Base-by-base conservation (phyloP, 2,329 filamentous ascomycete genomes). In the Xylaria sp. region DNA sequence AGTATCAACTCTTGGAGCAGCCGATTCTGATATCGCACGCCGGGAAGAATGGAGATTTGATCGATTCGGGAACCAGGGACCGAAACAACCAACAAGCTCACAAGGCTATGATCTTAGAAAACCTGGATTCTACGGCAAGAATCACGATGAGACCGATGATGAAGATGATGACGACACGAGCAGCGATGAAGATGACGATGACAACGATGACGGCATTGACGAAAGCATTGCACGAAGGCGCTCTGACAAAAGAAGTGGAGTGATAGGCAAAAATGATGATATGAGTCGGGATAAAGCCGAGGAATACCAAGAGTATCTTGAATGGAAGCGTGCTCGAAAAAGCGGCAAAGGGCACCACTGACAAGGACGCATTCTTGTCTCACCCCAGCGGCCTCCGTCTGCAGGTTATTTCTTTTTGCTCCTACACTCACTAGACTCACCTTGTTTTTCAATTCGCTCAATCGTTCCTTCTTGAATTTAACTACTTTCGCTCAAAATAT, bases 11-110 rank as follows among this genome's bases (percentile, higher is more conserved):
- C 58, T 62, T 10, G 63, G 62, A 11, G 63, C 58, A 6, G 51
- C 31, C 15, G 64, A 66, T 3, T 56, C 64, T 13, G 66, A 68
- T 6, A 63, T 68, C 7, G 66, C 63, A 7, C 62, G 44, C 31
- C 63, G 38, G 4, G 58, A 68, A 42, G 33, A 66, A 63, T 68
- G 57, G 63, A 56, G 63, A 62, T 66, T 31, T 20, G 63, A 68
- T 26, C 58, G 42, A 2, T 68, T 63, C n/a, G 54, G 44, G 20
- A 36, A 31, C 31, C 23, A 23, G 4, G 64, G 38, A 4, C 33
- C 59, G 23, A 51, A 36, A 49, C 40, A 33, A 6, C 17, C 59
- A 28, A n/a, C 4, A 6, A 10, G 26, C 13, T 13, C 58, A 6
- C 59, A 59, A 23, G 10, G 51, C 15, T 17, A 66, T 11, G 26